These are phyloP conservation scores for Rosellinia necatrix DNA, from an alignment of 2,329 filamentous ascomycete species.

Conservation along the genomic window DNA sequence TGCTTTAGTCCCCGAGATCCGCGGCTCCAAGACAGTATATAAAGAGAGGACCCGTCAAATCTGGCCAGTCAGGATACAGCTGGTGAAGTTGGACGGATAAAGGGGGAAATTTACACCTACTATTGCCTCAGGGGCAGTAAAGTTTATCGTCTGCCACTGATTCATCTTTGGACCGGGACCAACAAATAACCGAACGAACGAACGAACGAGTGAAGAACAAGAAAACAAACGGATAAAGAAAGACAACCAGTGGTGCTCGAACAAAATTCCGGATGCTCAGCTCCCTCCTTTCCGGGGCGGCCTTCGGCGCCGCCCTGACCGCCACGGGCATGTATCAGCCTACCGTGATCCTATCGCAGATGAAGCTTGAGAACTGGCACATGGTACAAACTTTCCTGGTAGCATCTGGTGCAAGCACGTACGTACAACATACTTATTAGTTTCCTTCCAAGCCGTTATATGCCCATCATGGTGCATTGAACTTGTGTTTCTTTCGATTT, in stretches of 20 bases:
- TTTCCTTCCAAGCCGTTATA: too few species aligned
- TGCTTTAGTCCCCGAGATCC: conserved; percentile 10
- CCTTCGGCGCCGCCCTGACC: conserved; percentile 66
- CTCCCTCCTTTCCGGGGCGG: conserved; percentile 53
- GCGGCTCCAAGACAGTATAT: not conserved
- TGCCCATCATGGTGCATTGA: too few species aligned
- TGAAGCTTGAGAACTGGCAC: conserved; percentile 64
- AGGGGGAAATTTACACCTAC: too few species aligned
- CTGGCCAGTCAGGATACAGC: too few species aligned
- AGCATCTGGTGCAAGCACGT: conserved; percentile 66
- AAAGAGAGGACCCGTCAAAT: not conserved
- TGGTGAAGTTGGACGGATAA: too few species aligned
- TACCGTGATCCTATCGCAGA: conserved; percentile 62
- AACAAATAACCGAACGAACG: not conserved
- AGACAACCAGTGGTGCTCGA: not conserved
- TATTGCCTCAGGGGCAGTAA: too few species aligned
- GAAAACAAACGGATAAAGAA: not conserved
- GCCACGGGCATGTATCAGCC: conserved; percentile 65
- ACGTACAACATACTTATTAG: conserved; percentile 43
- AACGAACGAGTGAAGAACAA: not conserved
- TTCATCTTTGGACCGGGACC: too few species aligned
- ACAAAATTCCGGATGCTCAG: conserved; percentile 13
- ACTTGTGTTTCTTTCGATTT: too few species aligned
- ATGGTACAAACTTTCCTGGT: conserved; percentile 69
- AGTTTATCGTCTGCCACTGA: too few species aligned